phyloP scores from a whole-genome alignment of 805 yeast genomes.

The Tetrapisispora fleetii region DNA sequence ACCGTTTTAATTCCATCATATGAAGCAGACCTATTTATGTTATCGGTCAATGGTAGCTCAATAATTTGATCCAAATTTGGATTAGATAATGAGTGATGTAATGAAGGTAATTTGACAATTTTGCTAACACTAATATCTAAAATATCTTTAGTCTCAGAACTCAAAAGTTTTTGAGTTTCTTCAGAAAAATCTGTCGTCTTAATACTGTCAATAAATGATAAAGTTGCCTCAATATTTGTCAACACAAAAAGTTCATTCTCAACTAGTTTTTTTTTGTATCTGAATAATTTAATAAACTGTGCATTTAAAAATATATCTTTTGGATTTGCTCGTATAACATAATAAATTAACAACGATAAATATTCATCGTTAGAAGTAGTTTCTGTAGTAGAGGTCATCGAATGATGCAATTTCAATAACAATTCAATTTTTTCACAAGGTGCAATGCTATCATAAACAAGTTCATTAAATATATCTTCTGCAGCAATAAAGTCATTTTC shows the following conservation, averaged over 20 bases:
- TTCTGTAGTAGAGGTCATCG: conserved; percentile 16
- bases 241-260: conserved; percentile 27
- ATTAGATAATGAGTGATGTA: not conserved
- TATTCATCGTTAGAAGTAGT: conserved; percentile 27
- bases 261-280: conserved; percentile 25
- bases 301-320: conserved; percentile 20
- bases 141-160: conserved; percentile 7
- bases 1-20: conserved; percentile 23
- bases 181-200: conserved; percentile 18
- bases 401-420: conserved; percentile 20
- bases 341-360: conserved; percentile 23
- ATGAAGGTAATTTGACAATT: conserved; percentile 7
- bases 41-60: not conserved
- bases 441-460: conserved; percentile 18
- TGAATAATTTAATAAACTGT: conserved; percentile 25
- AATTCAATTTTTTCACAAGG: conserved; percentile 24
- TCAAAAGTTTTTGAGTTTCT: conserved; percentile 8
- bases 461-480: conserved; percentile 10
- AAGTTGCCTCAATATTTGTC: conserved; percentile 28
- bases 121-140: conserved; percentile 16
- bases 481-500: conserved; percentile 9
- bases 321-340: conserved; percentile 17
- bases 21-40: conserved; percentile 14
- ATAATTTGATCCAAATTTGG: not conserved
- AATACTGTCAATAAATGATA: conserved; percentile 26